Conservation (phyloP, 2,329 filamentous ascomycete species). For the Thermoascus crustaceus region DNA sequence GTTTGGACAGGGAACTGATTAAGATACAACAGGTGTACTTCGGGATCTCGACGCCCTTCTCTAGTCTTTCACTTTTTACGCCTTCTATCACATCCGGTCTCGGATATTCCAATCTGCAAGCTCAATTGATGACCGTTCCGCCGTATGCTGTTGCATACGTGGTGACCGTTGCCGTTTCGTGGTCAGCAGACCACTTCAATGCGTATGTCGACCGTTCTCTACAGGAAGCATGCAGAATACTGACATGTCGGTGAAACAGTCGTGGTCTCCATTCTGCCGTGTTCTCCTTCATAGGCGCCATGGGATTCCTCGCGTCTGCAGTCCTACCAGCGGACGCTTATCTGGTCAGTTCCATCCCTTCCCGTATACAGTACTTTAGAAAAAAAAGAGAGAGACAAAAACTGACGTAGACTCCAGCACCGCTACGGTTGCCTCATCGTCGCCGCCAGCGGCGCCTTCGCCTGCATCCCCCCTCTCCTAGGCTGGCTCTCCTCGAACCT, state of each 20-base stretch:
- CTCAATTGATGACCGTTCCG: slow-evolving; percentile 60
- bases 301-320: slow-evolving; percentile 56
- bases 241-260: slow-evolving; percentile 25
- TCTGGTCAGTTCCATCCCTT: slow-evolving; percentile 20
- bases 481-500: slow-evolving; percentile 65
- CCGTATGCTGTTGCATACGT: slow-evolving; percentile 55
- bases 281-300: slow-evolving; percentile 44
- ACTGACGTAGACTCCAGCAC: slow-evolving; percentile 16
- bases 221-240: not conserved
- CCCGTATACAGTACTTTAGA: not conserved
- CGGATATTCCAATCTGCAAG: slow-evolving; percentile 47
- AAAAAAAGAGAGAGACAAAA: not conserved
- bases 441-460: slow-evolving; percentile 58
- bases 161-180: slow-evolving; percentile 44
- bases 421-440: slow-evolving; percentile 66
- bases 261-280: slow-evolving; percentile 46
- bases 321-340: slow-evolving; percentile 55
- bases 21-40: slow-evolving; percentile 38
- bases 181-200: slow-evolving; percentile 51
- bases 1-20: not conserved
- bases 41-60: slow-evolving; percentile 15
- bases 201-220: slow-evolving; percentile 18
- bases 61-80: slow-evolving; percentile 39
- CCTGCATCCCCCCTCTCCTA: slow-evolving; percentile 60
- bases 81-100: slow-evolving; percentile 57